Base-by-base conservation (phyloP, 1,139 yeast genomes). In the Suhomyces anneliseae region DNA sequence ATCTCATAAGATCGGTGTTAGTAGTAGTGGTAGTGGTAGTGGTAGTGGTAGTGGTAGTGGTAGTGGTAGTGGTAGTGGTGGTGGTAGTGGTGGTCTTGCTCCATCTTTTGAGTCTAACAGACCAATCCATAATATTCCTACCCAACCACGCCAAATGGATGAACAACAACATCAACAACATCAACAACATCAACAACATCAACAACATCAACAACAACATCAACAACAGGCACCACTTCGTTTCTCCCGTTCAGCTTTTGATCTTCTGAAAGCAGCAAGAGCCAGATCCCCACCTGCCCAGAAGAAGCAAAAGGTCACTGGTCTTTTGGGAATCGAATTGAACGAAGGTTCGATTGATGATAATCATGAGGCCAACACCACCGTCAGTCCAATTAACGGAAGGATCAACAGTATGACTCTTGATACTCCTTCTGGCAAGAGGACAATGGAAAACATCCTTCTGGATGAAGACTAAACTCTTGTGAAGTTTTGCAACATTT, bases 281-380 rank as follows among this genome's bases (percentile, higher is more conserved):
- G 32, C 34, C 34, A 36, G 14, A 31, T 36, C 31, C 38, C 51
- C 39, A 9, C 54, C 54, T 3, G 51, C 55, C 1, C 53, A 46
- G 32, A 61, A 60, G 40, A 56, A 57, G 36, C 65, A 58, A 42
- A 56, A 53, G 34, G 54, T 60, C 11, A 54, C 54, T 12, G 64
- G 63, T 1, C 40, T 59, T 8, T 45, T 62, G 31, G 65, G 65
- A 1, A 59, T 60, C 15, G 58, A 53, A 39, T 45, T 60, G 33
- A 54, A 49, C 32, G 57, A 55, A 31, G 57, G 52, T 29, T 15
- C 41, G 6, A 33, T 44, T 7, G 29, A 19, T 3, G 27, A 32
- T 11, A 31, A 15, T 12, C 24, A 31, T 11, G 32, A 29, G 7
- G 32, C 32, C n/a, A 19, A 35, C 6, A 34, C 15, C 27, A 36